phyloP scores from a whole-genome alignment of 306 rosid species.

The Rubus idaeus region DNA sequence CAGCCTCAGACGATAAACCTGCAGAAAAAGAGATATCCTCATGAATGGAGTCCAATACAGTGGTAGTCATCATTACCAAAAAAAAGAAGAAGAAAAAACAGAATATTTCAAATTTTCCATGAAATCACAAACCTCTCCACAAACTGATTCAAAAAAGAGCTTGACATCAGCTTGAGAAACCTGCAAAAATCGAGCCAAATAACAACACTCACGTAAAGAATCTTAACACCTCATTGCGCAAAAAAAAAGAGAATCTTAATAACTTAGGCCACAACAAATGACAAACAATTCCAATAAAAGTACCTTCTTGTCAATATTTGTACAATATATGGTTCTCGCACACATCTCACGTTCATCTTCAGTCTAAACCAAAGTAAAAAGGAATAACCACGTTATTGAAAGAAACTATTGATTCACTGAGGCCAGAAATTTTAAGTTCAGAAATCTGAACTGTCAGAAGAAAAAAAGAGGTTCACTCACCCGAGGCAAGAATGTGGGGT shows the following conservation, averaged over 20 bases:
- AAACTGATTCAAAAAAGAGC: conserved; percentile 43
- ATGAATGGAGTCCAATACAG: conserved; percentile 7
- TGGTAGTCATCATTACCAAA: not conserved
- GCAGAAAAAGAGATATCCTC: conserved; percentile 5
- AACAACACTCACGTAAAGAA: not conserved
- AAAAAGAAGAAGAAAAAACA: not conserved
- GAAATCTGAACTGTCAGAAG: conserved; percentile 13
- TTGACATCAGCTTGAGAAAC: conserved; percentile 48
- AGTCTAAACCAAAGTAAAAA: conserved; percentile 17
- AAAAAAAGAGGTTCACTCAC: conserved; percentile 23
- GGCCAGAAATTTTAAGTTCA: not conserved
- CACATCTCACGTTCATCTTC: conserved; percentile 52
- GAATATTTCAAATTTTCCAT: conserved; percentile 6
- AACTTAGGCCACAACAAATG: not conserved
- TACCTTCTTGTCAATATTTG: conserved; percentile 50
- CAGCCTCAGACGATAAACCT: conserved; percentile 96
- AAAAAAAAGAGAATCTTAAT: too few species aligned
- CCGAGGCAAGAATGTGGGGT: conserved; percentile 47
- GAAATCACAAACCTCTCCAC: conserved; percentile 47
- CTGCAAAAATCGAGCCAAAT: conserved; percentile 15
- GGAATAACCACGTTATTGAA: not conserved
- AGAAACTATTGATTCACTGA: not conserved
- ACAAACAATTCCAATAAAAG: conserved; percentile 10
- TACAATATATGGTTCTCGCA: conserved; percentile 46
- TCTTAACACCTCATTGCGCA: not conserved